Percentiles rank a stretch among this genome's conserved stretches.
These are phyloP conservation scores for Apocynum venetum DNA, from an alignment of 257 asterid species.

Conservation along the genomic window DNA sequence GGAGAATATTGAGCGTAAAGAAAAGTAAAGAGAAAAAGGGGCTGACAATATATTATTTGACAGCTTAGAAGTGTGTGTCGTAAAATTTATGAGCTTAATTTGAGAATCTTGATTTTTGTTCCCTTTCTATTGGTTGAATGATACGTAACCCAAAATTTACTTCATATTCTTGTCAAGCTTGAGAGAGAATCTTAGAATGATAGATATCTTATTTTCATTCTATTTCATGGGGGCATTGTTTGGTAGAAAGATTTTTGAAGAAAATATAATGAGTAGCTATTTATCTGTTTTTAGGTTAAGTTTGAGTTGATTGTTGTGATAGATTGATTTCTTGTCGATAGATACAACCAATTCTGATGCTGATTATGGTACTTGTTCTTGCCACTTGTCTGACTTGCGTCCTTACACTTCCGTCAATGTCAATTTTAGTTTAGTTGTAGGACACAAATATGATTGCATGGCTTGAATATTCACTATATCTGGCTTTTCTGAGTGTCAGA, in stretches of 20 bases:
- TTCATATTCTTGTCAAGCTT: not conserved
- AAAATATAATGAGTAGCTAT: not conserved
- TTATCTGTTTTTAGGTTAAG: not conserved
- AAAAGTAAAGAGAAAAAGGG: not conserved
- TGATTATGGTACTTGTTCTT: not conserved
- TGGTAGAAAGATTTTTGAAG: not conserved
- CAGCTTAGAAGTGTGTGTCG: not conserved
- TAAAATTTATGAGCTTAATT: not conserved
- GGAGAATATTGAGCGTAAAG: not conserved
- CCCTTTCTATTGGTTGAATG: not conserved
- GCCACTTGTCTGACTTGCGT: not conserved
- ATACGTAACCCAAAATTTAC: not conserved
- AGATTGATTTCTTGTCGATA: not conserved
- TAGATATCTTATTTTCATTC: not conserved
- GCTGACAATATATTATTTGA: not conserved
- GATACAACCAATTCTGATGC: not conserved
- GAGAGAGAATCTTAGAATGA: not conserved
- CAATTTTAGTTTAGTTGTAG: not conserved
- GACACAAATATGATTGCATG: not conserved
- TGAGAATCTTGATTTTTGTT: not conserved
- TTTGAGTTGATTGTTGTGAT: not conserved
- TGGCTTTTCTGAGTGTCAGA: not conserved
- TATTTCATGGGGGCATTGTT: not conserved
- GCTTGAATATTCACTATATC: not conserved
- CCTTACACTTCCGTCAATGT: not conserved